Evolutionary conservation across 495 filamentous ascomycete species (phyloP).

Genomic region (Hypoxylon subgilvum): DNA sequence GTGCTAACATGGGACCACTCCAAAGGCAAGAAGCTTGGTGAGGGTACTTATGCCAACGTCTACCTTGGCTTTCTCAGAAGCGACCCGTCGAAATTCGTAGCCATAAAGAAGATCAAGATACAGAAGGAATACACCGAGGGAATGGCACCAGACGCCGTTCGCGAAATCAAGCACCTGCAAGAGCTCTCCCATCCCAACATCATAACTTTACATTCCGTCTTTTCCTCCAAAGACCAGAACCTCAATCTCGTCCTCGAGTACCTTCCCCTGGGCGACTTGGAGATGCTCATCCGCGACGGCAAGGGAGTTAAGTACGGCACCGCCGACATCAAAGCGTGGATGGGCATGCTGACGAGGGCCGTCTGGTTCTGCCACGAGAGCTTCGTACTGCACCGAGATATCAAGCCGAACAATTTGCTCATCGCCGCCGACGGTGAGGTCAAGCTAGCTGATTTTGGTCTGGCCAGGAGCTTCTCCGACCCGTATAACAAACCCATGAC

Average conservation of each 20-base stretch:
- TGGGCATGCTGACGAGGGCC: constrained; percentile 91
- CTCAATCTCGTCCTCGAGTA: constrained; percentile 94
- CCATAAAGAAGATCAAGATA: constrained; percentile 98
- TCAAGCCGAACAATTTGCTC: constrained; percentile 98
- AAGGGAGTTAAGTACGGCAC: constrained; percentile 67
- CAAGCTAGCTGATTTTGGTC: constrained; percentile 97
- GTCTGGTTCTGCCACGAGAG: constrained; percentile 98
- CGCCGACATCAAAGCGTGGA: constrained; percentile 97
- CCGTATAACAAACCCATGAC: constrained; percentile 86
- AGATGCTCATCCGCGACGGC: constrained; percentile 87
- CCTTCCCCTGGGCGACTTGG: constrained; percentile 86
- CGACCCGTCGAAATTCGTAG: constrained; percentile 73
- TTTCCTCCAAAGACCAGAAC: constrained; percentile 87
- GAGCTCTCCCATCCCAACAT: constrained; percentile 97
- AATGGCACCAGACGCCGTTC: constrained; percentile 89
- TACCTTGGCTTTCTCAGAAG: constrained; percentile 78
- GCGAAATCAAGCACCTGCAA: constrained; percentile 92
- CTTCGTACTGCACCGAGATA: constrained; percentile 93
- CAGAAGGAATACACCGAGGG: constrained; percentile 83
- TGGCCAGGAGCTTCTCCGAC: constrained; percentile 86
- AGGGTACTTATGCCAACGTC: constrained; percentile 96
- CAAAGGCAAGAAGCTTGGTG: constrained; percentile 84
- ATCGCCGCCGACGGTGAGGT: constrained; percentile 91
- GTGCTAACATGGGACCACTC: constrained; percentile 10
- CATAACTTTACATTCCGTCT: constrained; percentile 87